Evolutionary conservation across 768 basidiomycete species (phyloP).

Genomic region (Kondoa subrosea): DNA sequence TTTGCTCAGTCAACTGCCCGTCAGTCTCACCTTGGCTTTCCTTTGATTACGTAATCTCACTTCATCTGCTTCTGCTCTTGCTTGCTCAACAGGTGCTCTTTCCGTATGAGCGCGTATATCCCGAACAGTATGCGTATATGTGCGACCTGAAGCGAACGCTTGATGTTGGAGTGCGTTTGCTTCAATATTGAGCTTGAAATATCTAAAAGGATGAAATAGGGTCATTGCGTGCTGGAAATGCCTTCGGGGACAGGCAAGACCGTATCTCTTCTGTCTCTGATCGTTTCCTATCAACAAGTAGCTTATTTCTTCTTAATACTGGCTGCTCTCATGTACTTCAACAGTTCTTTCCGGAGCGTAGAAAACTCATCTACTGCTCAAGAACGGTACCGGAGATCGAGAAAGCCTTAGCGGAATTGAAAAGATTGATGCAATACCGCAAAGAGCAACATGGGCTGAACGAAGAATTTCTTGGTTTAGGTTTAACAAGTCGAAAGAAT

Average conservation of each 20-base stretch:
- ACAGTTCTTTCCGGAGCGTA: slow-evolving; percentile 75
- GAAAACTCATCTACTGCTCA: slow-evolving; percentile 96
- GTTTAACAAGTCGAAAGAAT: slow-evolving; percentile 89
- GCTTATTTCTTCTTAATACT: slow-evolving; percentile 9
- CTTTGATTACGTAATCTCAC: too few species aligned
- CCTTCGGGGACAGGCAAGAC: slow-evolving; percentile 99
- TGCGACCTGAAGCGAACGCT: slow-evolving; percentile 91
- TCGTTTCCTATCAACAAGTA: slow-evolving; percentile 95
- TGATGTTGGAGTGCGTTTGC: slow-evolving; percentile 59
- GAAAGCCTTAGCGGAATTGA: slow-evolving; percentile 87
- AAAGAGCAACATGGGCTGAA: slow-evolving; percentile 46
- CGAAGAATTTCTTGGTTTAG: slow-evolving; percentile 64
- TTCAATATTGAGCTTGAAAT: neutral
- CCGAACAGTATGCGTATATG: slow-evolving; percentile 67
- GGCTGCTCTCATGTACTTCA: neutral
- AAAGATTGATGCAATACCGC: slow-evolving; percentile 80
- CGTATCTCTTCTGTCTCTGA: slow-evolving; percentile 80
- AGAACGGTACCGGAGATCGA: slow-evolving; percentile 99
- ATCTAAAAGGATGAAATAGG: slow-evolving; percentile 39
- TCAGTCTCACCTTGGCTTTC: too few species aligned
- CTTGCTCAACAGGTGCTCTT: slow-evolving; percentile 46
- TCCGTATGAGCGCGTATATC: slow-evolving; percentile 88
- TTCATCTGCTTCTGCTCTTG: neutral
- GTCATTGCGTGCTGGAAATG: slow-evolving; percentile 99
- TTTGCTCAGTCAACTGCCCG: too few species aligned